Conservation (phyloP, 177 flowering plant species). For the Vitis hybrid region DNA sequence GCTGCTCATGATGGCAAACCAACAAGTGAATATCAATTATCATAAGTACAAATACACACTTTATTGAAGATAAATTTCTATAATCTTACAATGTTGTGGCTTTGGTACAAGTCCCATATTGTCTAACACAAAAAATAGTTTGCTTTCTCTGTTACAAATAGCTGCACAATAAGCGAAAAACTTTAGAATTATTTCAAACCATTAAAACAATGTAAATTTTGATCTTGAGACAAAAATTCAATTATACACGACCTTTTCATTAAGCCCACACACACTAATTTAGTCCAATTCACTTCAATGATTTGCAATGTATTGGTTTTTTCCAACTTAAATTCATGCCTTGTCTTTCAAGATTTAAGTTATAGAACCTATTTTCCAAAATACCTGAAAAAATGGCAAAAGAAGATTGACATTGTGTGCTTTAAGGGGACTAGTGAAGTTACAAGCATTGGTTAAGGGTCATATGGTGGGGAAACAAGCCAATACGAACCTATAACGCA, state of each 20-base stretch:
- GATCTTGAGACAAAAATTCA: background rate
- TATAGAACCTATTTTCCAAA: background rate
- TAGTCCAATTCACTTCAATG: too few species aligned
- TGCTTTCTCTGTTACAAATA: constrained; percentile 78
- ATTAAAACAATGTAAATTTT: background rate
- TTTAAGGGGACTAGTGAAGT: constrained; percentile 57
- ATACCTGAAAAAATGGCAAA: constrained; percentile 59
- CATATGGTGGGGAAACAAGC: constrained; percentile 69
- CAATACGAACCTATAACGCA: constrained; percentile 34
- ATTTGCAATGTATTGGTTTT: too few species aligned
- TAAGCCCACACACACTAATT: background rate
- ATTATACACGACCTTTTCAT: background rate
- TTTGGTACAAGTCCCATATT: constrained; percentile 69
- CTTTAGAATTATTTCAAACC: background rate
- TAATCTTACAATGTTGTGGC: constrained; percentile 76
- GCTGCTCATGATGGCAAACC: constrained; percentile 27
- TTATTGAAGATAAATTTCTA: constrained; percentile 1
- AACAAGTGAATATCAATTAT: constrained; percentile 11
- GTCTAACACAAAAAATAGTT: constrained; percentile 54
- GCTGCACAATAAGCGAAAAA: constrained; percentile 47
- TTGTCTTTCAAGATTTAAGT: too few species aligned
- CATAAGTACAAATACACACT: background rate
- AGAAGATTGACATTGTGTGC: constrained; percentile 78
- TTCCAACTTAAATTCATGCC: too few species aligned
- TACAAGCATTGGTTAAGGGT: constrained; percentile 75